These are phyloP conservation scores for Tilletia setariae DNA, from an alignment of 1,284 basidiomycete genomes.

Conservation along the genomic window DNA sequence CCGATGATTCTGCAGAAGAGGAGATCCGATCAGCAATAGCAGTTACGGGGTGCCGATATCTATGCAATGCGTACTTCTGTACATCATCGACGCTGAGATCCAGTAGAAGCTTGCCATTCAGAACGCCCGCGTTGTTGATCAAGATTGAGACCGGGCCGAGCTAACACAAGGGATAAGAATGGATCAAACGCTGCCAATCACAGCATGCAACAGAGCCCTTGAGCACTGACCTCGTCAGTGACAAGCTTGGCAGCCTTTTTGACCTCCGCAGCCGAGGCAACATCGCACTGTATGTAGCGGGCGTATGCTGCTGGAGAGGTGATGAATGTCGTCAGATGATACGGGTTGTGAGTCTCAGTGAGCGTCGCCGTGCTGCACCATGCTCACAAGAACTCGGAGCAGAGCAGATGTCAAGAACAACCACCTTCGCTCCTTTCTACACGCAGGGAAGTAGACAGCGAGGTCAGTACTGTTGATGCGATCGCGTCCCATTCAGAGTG, in stretches of 20 bases:
- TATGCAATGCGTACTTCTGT: conserved; percentile 59
- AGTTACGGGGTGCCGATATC: conserved; percentile 10
- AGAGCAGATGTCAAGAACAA: not conserved
- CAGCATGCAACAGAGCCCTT: not conserved
- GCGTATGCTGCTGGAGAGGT: not conserved
- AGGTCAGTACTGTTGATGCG: conserved; percentile 59
- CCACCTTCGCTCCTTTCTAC: not conserved
- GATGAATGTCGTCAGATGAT: not conserved
- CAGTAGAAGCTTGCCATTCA: conserved; percentile 78
- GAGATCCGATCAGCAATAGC: not conserved
- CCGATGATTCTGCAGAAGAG: conserved; percentile 70
- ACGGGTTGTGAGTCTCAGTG: conserved; percentile 60
- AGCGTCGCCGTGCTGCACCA: not conserved
- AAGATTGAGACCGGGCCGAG: conserved; percentile 64
- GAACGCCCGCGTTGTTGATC: conserved; percentile 94
- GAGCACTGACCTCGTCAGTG: conserved; percentile 65
- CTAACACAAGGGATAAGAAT: not conserved
- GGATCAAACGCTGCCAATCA: not conserved
- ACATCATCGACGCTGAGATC: conserved; percentile 76
- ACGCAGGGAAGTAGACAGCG: not conserved
- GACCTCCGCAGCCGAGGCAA: conserved; percentile 80
- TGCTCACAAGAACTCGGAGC: not conserved
- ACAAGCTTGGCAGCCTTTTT: conserved; percentile 68
- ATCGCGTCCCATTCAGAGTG: not conserved
- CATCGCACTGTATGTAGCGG: conserved; percentile 76